These are phyloP conservation scores for Chaetomium cochliodes DNA, from an alignment of 495 filamentous ascomycete genomes.

Conservation along the genomic window DNA sequence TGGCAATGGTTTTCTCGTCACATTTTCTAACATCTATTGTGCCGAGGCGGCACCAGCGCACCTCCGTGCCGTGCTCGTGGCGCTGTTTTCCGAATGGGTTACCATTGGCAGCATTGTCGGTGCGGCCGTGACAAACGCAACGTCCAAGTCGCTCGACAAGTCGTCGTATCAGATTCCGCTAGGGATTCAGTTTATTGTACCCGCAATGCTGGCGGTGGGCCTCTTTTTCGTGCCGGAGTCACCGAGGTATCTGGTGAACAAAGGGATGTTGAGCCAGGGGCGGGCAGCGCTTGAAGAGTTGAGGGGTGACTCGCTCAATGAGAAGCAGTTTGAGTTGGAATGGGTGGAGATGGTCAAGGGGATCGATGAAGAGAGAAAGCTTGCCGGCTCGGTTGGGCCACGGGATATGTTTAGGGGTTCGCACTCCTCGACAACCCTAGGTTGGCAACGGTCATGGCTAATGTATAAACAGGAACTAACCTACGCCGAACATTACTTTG, in stretches of 20 bases:
- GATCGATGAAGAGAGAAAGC: conserved; percentile 40
- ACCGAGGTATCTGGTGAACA: conserved; percentile 57
- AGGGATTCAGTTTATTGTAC: conserved; percentile 55
- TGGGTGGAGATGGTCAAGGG: conserved; percentile 43
- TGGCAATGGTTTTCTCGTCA: conserved; percentile 53
- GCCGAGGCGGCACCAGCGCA: conserved; percentile 41
- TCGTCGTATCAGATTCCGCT: conserved; percentile 55
- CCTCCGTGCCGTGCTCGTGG: conserved; percentile 42
- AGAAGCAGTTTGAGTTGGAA: conserved; percentile 41
- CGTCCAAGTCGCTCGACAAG: conserved; percentile 37
- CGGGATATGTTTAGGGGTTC: conserved; percentile 36
- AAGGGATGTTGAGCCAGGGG: conserved; percentile 46
- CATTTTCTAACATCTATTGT: conserved; percentile 55
- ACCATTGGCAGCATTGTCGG: conserved; percentile 54
- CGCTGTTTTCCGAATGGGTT: conserved; percentile 42
- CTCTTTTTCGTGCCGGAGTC: conserved; percentile 60
- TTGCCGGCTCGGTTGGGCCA: conserved; percentile 33
- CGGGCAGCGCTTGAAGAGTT: conserved; percentile 43
- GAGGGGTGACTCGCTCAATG: conserved; percentile 37
- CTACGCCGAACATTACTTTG: conserved; percentile 42
- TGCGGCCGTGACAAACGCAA: conserved; percentile 40
- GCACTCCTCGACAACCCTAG: neutral
- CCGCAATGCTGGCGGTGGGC: conserved; percentile 47
- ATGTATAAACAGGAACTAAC: conserved; percentile 33
- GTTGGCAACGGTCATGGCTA: neutral